Conservation (phyloP, 1,284 basidiomycete species). For the Wolfiporia cocos region DNA sequence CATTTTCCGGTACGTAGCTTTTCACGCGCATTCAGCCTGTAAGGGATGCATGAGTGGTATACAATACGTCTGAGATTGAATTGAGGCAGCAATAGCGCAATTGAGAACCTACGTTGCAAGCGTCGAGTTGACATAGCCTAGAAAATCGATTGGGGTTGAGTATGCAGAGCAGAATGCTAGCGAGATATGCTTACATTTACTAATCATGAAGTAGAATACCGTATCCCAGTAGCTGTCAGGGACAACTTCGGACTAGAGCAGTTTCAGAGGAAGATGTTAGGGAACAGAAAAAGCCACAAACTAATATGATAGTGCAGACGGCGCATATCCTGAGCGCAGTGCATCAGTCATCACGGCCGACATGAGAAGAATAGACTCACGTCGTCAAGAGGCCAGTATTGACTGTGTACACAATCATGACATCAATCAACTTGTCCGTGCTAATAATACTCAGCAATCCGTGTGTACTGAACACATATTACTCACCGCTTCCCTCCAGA, state of each 20-base stretch:
- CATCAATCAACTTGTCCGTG: slow-evolving; percentile 8
- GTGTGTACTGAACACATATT: neutral
- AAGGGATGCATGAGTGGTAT: neutral
- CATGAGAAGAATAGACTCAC: neutral
- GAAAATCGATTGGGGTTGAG: neutral
- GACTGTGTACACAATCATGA: slow-evolving; percentile 6
- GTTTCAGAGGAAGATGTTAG: neutral
- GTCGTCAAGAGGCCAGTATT: slow-evolving; percentile 6
- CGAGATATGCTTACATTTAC: slow-evolving; percentile 1
- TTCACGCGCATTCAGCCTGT: slow-evolving; percentile 5
- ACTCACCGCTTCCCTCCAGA: slow-evolving; percentile 1
- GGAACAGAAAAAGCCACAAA: neutral
- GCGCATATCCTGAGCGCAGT: slow-evolving; percentile 1
- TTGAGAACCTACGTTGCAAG: slow-evolving; percentile 3
- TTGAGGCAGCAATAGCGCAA: neutral
- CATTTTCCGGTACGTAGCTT: slow-evolving; percentile 3
- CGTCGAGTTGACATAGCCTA: slow-evolving; percentile 7
- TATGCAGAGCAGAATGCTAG: neutral
- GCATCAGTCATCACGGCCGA: neutral
- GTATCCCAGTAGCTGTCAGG: slow-evolving; percentile 3
- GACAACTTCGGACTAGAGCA: slow-evolving; percentile 1
- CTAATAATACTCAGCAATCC: neutral
- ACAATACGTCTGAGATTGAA: neutral
- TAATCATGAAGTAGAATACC: slow-evolving; percentile 7
- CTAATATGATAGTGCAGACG: slow-evolving; percentile 7